phyloP scores from a whole-genome alignment of 768 basidiomycete genomes.

The Lanmaoa pseudosensibilis region DNA sequence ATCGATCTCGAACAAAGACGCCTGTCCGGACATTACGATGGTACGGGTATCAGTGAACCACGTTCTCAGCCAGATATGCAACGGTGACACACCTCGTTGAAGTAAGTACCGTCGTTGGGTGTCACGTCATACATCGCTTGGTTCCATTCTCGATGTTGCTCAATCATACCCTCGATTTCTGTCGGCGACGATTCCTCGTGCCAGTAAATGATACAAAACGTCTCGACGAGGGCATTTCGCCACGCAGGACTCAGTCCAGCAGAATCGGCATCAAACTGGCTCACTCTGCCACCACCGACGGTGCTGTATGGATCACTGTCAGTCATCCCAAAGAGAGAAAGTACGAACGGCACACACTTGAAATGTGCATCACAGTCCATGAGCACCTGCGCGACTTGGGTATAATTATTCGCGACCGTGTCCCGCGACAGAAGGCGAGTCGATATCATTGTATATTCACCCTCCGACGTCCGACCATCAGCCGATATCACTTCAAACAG shows the following conservation, averaged over 20 bases:
- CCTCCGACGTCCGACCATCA: too few relatives aligned
- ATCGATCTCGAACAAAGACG: conserved; percentile 42
- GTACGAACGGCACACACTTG: conserved; percentile 2
- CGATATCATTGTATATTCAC: neutral
- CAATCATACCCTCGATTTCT: conserved; percentile 12
- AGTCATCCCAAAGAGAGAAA: neutral
- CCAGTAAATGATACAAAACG: conserved; percentile 10
- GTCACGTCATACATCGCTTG: conserved; percentile 26
- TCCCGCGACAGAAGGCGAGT: conserved; percentile 38
- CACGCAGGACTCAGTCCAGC: conserved; percentile 49
- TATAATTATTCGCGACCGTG: conserved; percentile 21
- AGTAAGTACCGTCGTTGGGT: too few relatives aligned
- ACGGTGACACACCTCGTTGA: conserved; percentile 40
- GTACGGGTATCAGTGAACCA: neutral
- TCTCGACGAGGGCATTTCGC: conserved; percentile 38
- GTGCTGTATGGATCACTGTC: conserved; percentile 31
- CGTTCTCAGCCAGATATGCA: neutral
- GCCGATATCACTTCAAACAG: conserved; percentile 1
- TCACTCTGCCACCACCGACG: conserved; percentile 46
- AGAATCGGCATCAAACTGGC: conserved; percentile 34
- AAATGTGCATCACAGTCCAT: neutral
- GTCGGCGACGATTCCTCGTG: conserved; percentile 14
- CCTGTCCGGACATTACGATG: conserved; percentile 30
- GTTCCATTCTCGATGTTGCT: conserved; percentile 10
- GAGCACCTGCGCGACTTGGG: conserved; percentile 25